Evolutionary conservation across 2,329 filamentous ascomycete genomes (phyloP), one percentile per base, ranked within the genome.

Genomic region (Ascochyta koolunga): DNA sequence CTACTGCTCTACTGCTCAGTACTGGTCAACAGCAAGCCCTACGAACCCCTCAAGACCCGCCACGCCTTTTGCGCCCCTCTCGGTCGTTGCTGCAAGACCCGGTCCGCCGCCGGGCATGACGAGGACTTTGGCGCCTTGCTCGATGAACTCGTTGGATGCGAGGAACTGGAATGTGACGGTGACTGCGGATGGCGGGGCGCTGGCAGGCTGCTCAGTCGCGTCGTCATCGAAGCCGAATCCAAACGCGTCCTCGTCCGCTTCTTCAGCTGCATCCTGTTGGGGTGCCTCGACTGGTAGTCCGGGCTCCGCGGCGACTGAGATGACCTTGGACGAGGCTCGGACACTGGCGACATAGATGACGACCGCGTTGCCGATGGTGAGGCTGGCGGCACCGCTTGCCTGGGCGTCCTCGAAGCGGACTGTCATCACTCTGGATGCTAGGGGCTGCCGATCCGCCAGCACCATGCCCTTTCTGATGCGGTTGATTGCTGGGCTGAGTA

Each of bases 301-400:
- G 13, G 35, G 36, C 70, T 65, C 65, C 1, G 57, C 15, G 7
- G 65, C 62, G 13, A 75, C 80, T 27, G 83, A 82, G 22, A 89
- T 71, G 1, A 98, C 85, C 55, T 89, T 87, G 0, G 91, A 93
- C 0, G 89, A 86, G 1, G 92, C 89, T 8, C 93, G 84, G 13
- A 98, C 87, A 68, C 92, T 97, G 16, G 91, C 91, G 35, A 93
- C 85, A 68, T 97, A 98, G 0, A 93, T 84, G 25, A 96, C 92
- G 5, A 93, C 87, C 29, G 88, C 80, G 35, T 83, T 87, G 1
- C 90, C 89, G 0, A 86, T 77, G 0, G 83, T 81, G 6, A 97
- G 79, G 1, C 83, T 79, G 21, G 82, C 83, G 0, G 88, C 83
- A 42, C 88, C 84, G 0, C 80, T 73, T 5, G 88, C 66, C 48